Percentiles rank a stretch among this genome's conserved stretches.
Conservation (phyloP, 352 stramenopile species). For the Pythium volutum region DNA sequence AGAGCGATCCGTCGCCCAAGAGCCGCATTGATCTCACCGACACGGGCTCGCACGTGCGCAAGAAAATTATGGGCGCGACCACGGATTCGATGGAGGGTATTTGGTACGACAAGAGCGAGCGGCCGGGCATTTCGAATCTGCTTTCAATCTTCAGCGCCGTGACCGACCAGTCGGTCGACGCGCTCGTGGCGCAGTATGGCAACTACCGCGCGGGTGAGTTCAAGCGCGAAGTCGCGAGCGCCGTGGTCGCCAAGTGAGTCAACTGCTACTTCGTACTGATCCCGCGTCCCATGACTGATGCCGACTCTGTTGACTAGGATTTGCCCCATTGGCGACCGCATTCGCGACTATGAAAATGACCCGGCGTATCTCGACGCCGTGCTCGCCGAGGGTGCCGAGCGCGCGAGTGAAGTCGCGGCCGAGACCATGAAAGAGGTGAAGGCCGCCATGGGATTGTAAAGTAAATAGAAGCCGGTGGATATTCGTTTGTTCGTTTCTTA, state of each 20-base stretch:
- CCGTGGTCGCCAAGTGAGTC: conserved; percentile 93
- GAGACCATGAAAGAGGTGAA: conserved; percentile 79
- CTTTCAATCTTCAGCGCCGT: conserved; percentile 88
- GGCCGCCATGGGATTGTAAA: conserved; percentile 62
- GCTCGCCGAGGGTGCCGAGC: conserved; percentile 80
- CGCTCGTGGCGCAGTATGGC: conserved; percentile 63
- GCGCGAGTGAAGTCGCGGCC: conserved; percentile 55
- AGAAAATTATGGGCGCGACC: conserved; percentile 89
- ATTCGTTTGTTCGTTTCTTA: neutral
- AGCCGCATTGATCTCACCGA: conserved; percentile 95
- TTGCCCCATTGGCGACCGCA: conserved; percentile 92
- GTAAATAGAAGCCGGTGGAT: conserved; percentile 1
- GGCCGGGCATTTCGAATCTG: conserved; percentile 95
- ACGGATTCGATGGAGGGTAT: conserved; percentile 83
- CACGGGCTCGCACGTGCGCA: conserved; percentile 56
- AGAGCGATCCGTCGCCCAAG: conserved; percentile 89
- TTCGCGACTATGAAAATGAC: conserved; percentile 91
- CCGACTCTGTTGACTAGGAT: conserved; percentile 45
- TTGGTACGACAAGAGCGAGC: conserved; percentile 87
- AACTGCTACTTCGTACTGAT: conserved; percentile 3
- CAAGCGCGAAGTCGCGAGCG: conserved; percentile 94
- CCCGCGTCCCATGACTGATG: neutral
- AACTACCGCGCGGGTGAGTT: conserved; percentile 86
- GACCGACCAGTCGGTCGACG: conserved; percentile 71
- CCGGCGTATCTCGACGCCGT: conserved; percentile 88